Evolutionary conservation across 1,284 basidiomycete species (phyloP).

Genomic region (Jaminaea rosea): DNA sequence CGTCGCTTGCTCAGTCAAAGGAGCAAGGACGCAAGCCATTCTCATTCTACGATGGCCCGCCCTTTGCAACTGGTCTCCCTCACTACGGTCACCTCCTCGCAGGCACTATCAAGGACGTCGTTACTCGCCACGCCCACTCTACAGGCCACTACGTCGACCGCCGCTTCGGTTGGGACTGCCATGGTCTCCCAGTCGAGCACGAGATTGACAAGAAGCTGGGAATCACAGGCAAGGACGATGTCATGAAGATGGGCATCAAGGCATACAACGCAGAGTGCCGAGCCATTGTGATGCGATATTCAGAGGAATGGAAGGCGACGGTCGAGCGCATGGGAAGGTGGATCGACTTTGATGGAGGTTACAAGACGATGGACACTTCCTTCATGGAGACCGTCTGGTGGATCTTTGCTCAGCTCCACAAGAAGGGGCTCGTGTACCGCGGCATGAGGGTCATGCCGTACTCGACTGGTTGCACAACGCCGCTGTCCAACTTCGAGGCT

Average conservation of each 20-base stretch:
- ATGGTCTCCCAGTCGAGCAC: slow-evolving; percentile 96
- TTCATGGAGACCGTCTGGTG: slow-evolving; percentile 99
- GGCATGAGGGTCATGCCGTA: slow-evolving; percentile 97
- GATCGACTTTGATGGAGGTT: slow-evolving; percentile 99
- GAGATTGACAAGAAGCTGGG: slow-evolving; percentile 96
- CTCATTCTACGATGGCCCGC: slow-evolving; percentile 95
- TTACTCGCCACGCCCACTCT: slow-evolving; percentile 86
- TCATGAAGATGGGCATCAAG: slow-evolving; percentile 89
- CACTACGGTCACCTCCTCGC: slow-evolving; percentile 67
- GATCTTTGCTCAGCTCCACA: slow-evolving; percentile 90
- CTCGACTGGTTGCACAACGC: slow-evolving; percentile 90
- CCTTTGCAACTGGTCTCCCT: slow-evolving; percentile 92
- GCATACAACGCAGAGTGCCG: slow-evolving; percentile 97
- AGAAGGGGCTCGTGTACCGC: slow-evolving; percentile 88
- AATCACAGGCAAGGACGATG: slow-evolving; percentile 87
- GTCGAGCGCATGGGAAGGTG: slow-evolving; percentile 98
- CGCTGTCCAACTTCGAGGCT: slow-evolving; percentile 96
- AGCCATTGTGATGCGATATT: slow-evolving; percentile 94
- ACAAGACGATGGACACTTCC: slow-evolving; percentile 85
- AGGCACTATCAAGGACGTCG: slow-evolving; percentile 91
- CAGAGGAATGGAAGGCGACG: slow-evolving; percentile 82
- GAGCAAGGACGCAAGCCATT: slow-evolving; percentile 65
- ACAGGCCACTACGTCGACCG: slow-evolving; percentile 90
- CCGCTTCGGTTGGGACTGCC: slow-evolving; percentile 98
- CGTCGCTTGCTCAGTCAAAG: slow-evolving; percentile 81